Conservation (phyloP, 192 early-diverging fungal genomes). For the Coemansia erecta region DNA sequence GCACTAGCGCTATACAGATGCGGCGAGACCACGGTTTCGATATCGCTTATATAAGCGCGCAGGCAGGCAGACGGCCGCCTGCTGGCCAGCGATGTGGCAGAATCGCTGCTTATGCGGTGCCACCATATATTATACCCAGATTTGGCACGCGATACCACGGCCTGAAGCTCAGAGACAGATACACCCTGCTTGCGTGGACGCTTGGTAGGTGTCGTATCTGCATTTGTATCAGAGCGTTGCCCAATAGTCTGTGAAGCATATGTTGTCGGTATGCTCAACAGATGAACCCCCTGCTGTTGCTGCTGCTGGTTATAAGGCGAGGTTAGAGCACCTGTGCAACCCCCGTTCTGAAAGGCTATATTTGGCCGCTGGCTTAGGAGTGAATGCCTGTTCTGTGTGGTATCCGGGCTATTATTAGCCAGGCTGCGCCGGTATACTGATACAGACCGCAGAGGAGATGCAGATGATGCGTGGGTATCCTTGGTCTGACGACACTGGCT, state of each 20-base stretch:
- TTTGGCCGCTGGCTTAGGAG: conserved; percentile 25
- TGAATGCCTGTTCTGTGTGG: conserved; percentile 5
- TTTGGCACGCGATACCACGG: conserved; percentile 7
- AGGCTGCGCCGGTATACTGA: conserved; percentile 16
- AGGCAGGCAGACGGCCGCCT: conserved; percentile 15
- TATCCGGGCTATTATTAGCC: background rate
- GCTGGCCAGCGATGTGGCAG: conserved; percentile 14
- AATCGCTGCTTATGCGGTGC: conserved; percentile 30
- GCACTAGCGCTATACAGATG: conserved; percentile 30
- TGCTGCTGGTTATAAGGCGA: background rate
- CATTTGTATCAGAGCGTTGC: background rate
- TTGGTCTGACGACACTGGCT: no score
- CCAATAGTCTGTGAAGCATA: no score
- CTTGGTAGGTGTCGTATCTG: conserved; percentile 23
- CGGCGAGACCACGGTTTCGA: conserved; percentile 16
- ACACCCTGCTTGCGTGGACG: conserved; percentile 21
- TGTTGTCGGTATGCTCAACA: no score
- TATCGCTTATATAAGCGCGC: conserved; percentile 10
- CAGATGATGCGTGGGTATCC: background rate
- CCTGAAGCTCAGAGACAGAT: conserved; percentile 17
- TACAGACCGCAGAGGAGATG: conserved; percentile 17
- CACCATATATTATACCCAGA: conserved; percentile 45
- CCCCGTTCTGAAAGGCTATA: no score
- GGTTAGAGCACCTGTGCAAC: no score
- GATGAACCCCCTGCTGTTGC: no score